phyloP scores from a whole-genome alignment of 2,329 filamentous ascomycete species.

The Huntiella abstrusa region DNA sequence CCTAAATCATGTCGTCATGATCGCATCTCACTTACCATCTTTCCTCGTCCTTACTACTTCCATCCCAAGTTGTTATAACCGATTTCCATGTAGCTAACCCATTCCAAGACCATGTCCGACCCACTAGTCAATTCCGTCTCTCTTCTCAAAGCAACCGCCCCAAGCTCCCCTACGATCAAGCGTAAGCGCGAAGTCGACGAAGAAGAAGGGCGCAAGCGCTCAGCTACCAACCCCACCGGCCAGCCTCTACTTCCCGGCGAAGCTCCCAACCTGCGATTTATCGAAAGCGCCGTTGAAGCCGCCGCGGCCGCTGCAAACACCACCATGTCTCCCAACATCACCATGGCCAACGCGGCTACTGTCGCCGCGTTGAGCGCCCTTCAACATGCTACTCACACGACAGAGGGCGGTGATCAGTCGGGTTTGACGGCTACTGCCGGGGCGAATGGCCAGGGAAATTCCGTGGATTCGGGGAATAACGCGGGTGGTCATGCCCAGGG shows the following conservation, averaged over 20 bases:
- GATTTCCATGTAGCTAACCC: too few relatives aligned
- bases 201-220: slow-evolving; percentile 32
- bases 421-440: neutral
- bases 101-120: slow-evolving; percentile 6
- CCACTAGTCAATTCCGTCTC: slow-evolving; percentile 4
- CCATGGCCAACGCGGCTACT: slow-evolving; percentile 10
- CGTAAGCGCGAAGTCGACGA: slow-evolving; percentile 32
- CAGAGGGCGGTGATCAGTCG: slow-evolving; percentile 5
- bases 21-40: too few relatives aligned
- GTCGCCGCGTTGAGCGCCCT: slow-evolving; percentile 28
- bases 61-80: too few relatives aligned
- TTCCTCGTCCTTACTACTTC: too few relatives aligned
- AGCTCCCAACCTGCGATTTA: slow-evolving; percentile 20
- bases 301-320: slow-evolving; percentile 22
- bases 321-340: neutral
- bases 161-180: slow-evolving; percentile 30
- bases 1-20: too few relatives aligned
- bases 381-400: slow-evolving; percentile 30
- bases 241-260: slow-evolving; percentile 13
- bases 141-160: slow-evolving; percentile 4
- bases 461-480: too few relatives aligned
- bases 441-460: too few relatives aligned
- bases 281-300: slow-evolving; percentile 33
- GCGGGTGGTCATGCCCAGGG: too few relatives aligned
- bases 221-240: slow-evolving; percentile 21